These are phyloP conservation scores for Erysimum cheiri DNA, from an alignment of 441 rosid genomes.

Conservation along the genomic window DNA sequence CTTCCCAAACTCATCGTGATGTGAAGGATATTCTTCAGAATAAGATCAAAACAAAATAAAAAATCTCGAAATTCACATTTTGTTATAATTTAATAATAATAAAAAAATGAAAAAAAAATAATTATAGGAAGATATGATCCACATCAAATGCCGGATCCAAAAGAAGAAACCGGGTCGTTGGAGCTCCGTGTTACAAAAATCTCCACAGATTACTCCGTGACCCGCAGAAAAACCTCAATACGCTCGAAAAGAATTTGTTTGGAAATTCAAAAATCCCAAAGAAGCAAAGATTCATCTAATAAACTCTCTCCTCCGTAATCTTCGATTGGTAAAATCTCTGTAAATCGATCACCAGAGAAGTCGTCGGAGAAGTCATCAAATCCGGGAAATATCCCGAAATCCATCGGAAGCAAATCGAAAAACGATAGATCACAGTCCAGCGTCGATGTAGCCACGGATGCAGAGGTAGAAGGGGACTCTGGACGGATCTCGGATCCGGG, in stretches of 20 bases:
- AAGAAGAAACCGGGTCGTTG: slow-evolving; percentile 24
- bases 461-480: slow-evolving; percentile 51
- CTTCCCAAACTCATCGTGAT: background rate
- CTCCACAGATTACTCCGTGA: slow-evolving; percentile 18
- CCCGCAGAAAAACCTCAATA: slow-evolving; percentile 1
- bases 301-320: slow-evolving; percentile 34
- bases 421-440: slow-evolving; percentile 27
- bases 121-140: background rate
- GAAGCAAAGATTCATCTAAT: slow-evolving; percentile 32
- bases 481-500: slow-evolving; percentile 41
- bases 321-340: slow-evolving; percentile 16
- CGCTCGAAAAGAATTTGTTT: background rate
- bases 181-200: slow-evolving; percentile 34
- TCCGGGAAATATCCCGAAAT: slow-evolving; percentile 35
- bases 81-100: background rate
- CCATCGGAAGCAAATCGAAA: slow-evolving; percentile 43
- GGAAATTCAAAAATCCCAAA: slow-evolving; percentile 45
- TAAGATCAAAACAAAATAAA: background rate
- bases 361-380: slow-evolving; percentile 38
- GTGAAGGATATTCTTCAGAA: slow-evolving; percentile 2
- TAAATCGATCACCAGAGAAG: slow-evolving; percentile 29
- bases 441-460: slow-evolving; percentile 38
- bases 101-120: no score
- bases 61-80: background rate
- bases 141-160: background rate